Base-by-base conservation (phyloP, 495 filamentous ascomycete species). In the Acidiella bohemica region DNA sequence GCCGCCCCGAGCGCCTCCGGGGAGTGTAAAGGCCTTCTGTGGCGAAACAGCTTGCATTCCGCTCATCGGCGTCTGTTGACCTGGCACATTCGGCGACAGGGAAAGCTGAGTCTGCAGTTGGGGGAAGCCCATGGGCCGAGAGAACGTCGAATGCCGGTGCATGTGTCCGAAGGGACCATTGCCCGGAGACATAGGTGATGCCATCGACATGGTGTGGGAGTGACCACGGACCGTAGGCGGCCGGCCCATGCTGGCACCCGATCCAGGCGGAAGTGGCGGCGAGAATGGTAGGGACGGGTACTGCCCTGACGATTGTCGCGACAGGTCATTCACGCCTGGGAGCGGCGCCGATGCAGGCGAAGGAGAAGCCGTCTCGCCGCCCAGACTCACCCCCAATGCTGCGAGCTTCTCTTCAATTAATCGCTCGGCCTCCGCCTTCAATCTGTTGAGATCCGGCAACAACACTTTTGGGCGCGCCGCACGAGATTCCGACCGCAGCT, bases 341-440 rank as follows among this genome's bases (percentile, higher is more conserved):
- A n/a, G 4, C 17, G 12, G 12, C 17, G 59, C 56, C 5, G 14
- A 8, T 16, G n/a, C 36, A 28, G 67, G 59, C 31, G 54, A 49
- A 19, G 59, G 59, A n/a, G 69, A 66, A 12, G 73, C 67, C 19
- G 87, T 80, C 8, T 83, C 78, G 31, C 79, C 78, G 17, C 75
- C 80, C 39, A 80, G 67, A 13, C 70, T 80, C 2, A 95, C 90
- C 31, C 90, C 90, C 32, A 97, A 68, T 35, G 86, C 84, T 24
- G 82, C 76, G 28, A 97, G 67, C 61, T 93, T 97, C 44, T 86
- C 81, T 59, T 97, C 90, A 52, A 78, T 76, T 37, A 95, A 58
- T 36, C 72, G 70, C 33, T 78, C 67, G 22, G 88, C 81, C 60
- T 96, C 94, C 12, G 70, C 62, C 53, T 84, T 77, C 88, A 90